Base-by-base conservation (phyloP, 2,329 filamentous ascomycete species). In the Fusarium fujikuroi region DNA sequence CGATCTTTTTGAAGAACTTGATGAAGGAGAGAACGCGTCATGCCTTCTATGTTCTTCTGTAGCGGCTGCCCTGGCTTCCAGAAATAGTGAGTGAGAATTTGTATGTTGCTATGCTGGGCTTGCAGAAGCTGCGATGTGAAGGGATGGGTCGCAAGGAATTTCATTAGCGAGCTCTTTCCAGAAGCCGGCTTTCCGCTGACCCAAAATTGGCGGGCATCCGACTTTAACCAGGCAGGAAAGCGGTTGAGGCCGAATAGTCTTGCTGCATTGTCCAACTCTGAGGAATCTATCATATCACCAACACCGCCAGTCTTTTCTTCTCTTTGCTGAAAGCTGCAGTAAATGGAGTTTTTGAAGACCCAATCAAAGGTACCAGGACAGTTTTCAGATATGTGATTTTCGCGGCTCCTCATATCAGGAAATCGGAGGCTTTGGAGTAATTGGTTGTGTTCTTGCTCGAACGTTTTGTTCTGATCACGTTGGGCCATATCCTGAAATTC, bases 61-160 rank as follows among this genome's bases (percentile, higher is more conserved):
- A 52, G 16, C 3, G 32, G n/a, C 4, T 36, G 16, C 16, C 49
- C 49, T 4, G 32, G 49, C 16, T 52, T 52, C 49, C 49, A 52
- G 2, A 52, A 52, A 21, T 36, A 52, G 8, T 52, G 8, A 0
- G 49, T 11, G 0, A 52, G 30, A 0, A 52, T 36, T 21, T 11
- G 21, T 0, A 19, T 19, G 4, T 10, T 52, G 1, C 6, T 36
- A 8, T 52, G 3, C 5, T 15, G 49, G 16, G 16, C 16, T 19
- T 25, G n/a, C 0, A 52, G 0, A 8, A 36, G 32, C 2, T 25
- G n/a, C 0, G 36, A 21, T 0, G 49, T 52, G 0, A 19, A n/a
- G 11, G 16, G 11, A 21, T 36, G 0, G 0, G 32, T 36, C 0
- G 49, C n/a, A 10, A 52, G n/a, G 8, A 52, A 52, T 6, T 57